A percentile compares a stretch with the other conserved stretches of the same genome.
phyloP scores from a whole-genome alignment of 2,329 filamentous ascomycete species.

The Colletotrichum limetticola region DNA sequence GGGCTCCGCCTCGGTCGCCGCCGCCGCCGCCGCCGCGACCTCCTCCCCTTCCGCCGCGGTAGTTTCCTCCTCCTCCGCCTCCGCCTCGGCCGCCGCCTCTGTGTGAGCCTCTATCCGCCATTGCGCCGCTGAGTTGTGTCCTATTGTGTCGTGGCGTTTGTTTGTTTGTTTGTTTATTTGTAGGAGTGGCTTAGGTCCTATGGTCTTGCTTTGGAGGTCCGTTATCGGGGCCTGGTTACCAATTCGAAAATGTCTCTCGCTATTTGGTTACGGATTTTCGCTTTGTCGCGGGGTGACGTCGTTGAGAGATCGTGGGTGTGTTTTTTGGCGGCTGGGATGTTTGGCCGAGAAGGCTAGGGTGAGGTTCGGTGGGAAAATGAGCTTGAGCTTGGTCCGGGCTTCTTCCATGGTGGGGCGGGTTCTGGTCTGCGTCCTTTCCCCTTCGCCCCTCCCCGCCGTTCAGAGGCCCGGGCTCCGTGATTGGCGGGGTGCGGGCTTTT shows the following conservation, averaged over 20 bases:
- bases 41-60: conserved; percentile 58
- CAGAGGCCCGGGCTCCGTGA: conserved; percentile 16
- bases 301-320: conserved; percentile 25
- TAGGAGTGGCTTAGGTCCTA: neutral
- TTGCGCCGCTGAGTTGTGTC: conserved; percentile 37
- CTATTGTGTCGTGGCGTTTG: neutral
- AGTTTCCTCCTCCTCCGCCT: conserved; percentile 56
- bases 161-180: neutral
- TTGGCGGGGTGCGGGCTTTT: conserved; percentile 1
- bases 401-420: conserved; percentile 14
- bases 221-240: no score
- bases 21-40: conserved; percentile 52
- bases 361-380: conserved; percentile 24
- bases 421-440: neutral
- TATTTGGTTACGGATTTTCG: neutral
- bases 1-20: conserved; percentile 50
- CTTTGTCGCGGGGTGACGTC: conserved; percentile 2
- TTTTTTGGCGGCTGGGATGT: conserved; percentile 5
- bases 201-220: no score
- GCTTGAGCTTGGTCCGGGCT: conserved; percentile 32
- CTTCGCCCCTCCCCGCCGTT: neutral
- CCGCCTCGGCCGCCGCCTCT: conserved; percentile 57
- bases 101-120: conserved; percentile 63
- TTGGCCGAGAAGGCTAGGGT: neutral
- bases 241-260: neutral